Evolutionary conservation across 345 rosid genomes (phyloP).

Genomic region (Camelina hispida): DNA sequence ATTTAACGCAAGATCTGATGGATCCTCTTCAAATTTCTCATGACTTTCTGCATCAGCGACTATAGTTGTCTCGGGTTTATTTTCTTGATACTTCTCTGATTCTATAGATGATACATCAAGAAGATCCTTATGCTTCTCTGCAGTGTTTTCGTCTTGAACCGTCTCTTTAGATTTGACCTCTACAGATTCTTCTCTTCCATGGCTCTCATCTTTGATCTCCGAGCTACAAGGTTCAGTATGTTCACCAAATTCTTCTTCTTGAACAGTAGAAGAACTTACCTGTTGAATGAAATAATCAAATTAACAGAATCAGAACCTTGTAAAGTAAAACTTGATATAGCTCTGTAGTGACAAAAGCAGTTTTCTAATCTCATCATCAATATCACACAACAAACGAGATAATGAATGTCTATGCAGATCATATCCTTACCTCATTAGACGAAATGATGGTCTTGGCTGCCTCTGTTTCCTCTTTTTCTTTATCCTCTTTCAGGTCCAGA

Average conservation of each 20-base stretch:
- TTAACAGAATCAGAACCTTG: background rate
- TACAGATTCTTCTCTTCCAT: conserved; percentile 30
- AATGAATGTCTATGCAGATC: conserved; percentile 2
- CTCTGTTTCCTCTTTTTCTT: conserved; percentile 40
- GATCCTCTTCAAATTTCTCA: background rate
- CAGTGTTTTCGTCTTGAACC: conserved; percentile 1
- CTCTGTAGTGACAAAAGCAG: background rate
- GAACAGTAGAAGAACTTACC: conserved; percentile 39
- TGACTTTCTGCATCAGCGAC: background rate
- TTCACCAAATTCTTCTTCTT: conserved; percentile 39
- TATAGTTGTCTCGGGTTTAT: background rate
- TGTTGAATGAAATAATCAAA: conserved; percentile 32
- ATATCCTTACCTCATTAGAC: conserved; percentile 53
- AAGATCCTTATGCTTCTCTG: conserved; percentile 15
- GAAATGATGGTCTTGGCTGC: conserved; percentile 33
- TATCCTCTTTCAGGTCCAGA: conserved; percentile 24
- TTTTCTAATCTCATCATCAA: conserved; percentile 1
- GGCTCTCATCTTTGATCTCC: conserved; percentile 35
- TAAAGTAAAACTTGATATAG: background rate
- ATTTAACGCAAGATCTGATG: conserved; percentile 21
- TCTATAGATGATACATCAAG: background rate
- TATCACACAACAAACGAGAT: background rate
- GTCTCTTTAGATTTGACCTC: conserved; percentile 11
- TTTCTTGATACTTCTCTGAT: conserved; percentile 20
- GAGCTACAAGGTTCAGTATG: conserved; percentile 23